phyloP scores from a whole-genome alignment of 352 stramenopile species.

The Phytopythium litorale region DNA sequence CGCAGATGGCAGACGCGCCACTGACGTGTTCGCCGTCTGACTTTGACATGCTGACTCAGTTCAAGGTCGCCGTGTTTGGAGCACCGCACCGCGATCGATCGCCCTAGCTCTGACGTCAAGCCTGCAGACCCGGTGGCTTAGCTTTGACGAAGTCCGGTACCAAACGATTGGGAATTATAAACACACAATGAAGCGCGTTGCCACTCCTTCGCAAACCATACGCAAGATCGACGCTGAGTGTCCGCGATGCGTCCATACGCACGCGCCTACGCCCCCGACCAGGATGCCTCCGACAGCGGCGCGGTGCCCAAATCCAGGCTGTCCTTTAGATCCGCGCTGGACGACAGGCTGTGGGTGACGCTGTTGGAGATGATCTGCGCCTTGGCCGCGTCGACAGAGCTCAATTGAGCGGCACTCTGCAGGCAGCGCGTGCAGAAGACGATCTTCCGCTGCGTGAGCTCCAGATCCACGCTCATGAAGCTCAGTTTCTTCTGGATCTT shows the following conservation, averaged over 20 bases:
- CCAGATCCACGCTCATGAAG: constrained; percentile 30
- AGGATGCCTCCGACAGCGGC: background rate
- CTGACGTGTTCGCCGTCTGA: no score
- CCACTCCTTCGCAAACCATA: background rate
- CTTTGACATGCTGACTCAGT: no score
- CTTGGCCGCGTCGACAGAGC: constrained; percentile 1
- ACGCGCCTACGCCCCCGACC: background rate
- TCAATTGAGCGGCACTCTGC: background rate
- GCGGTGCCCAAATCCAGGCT: background rate
- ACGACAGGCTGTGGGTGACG: background rate
- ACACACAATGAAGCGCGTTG: background rate
- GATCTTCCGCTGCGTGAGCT: constrained; percentile 21
- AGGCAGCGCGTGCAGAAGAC: constrained; percentile 13
- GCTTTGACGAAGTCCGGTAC: background rate
- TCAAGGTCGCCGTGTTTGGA: no score
- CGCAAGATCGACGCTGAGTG: background rate
- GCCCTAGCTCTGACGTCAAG: no score
- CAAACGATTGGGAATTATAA: background rate
- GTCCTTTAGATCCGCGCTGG: background rate
- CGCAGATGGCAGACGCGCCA: no score
- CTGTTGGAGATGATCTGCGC: constrained; percentile 2
- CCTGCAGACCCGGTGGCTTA: no score
- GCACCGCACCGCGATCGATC: no score
- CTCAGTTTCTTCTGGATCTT: constrained; percentile 27
- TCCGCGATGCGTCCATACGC: background rate